Base-by-base conservation (phyloP, 2,329 filamentous ascomycete genomes). In the Dothistroma septosporum region DNA sequence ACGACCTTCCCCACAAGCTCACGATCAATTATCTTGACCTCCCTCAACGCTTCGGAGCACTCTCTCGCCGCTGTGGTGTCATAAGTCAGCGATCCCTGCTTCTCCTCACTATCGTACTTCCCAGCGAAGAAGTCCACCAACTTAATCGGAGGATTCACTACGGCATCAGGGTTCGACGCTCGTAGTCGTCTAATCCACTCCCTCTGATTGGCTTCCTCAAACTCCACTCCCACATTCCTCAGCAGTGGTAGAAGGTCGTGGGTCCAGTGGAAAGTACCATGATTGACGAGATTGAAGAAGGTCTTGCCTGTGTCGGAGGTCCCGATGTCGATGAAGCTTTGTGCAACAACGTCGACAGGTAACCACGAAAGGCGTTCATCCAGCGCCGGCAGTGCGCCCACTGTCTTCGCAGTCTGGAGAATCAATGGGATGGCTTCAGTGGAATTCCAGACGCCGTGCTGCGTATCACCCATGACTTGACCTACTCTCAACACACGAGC, bases 161-260 rank as follows among this genome's bases (percentile, higher is more conserved):
- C 61, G n/a, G 72, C 67, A 59, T 73, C 68, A 1, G 74, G 75
- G 54, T 83, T 77, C 2, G 78, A 78, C 1, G 72, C 72, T 4
- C 78, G 73, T 12, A 85, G 65, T 1, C 75, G 70, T 5, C 71
- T 63, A 19, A 83, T 69, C 80, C 81, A 83, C 57, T 81, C 76
- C 9, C 72, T 70, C 44, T 77, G 73, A 2, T 75, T 62, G 1
- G 84, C 77, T 7, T 74, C 69, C 19, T 77, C 72, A 53, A 82
- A 82, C 16, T 74, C 60, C 6, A 84, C 67, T 0, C 81, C 80
- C 0, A 78, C 76, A 0, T 70, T 66, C n/a, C 69, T 71, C 8
- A 86, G 71, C 3, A 77, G 76, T 1, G 83, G 83, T 0, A 86
- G 76, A 2, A 87, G 70, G 55, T 84, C 79, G 0, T 74, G 60